These are phyloP conservation scores for Parastagonospora avenae DNA, from an alignment of 2,329 filamentous ascomycete species.

Conservation along the genomic window DNA sequence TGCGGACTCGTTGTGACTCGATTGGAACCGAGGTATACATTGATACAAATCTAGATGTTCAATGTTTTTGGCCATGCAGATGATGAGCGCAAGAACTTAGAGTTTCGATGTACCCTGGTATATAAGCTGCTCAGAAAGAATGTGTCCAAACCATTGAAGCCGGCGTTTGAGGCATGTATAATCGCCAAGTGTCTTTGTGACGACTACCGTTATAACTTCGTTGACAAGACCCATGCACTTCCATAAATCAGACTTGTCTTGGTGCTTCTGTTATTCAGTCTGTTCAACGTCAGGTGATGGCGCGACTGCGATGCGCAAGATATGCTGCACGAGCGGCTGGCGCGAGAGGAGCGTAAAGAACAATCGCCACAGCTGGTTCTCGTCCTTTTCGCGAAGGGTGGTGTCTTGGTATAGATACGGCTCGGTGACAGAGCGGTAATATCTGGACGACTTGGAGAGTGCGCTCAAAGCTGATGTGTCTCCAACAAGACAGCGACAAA, in stretches of 20 bases:
- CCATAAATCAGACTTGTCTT: too few species aligned
- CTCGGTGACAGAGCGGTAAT: neutral
- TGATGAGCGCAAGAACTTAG: neutral
- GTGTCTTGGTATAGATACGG: neutral
- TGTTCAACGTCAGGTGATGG: too few species aligned
- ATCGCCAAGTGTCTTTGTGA: too few species aligned
- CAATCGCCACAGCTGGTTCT: neutral
- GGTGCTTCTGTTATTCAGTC: too few species aligned
- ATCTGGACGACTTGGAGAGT: neutral
- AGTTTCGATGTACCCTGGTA: neutral
- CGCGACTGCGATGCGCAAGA: neutral
- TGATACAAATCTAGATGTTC: neutral
- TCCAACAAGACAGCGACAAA: neutral
- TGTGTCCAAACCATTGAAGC: neutral
- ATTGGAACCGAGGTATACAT: neutral
- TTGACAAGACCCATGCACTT: too few species aligned
- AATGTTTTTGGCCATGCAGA: neutral
- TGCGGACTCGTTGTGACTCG: too few species aligned
- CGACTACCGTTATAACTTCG: too few species aligned
- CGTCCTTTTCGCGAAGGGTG: neutral
- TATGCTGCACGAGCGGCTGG: neutral
- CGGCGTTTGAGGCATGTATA: neutral
- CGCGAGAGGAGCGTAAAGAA: neutral
- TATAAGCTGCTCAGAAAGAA: neutral
- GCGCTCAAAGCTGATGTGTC: neutral